Conservation (phyloP, 2,329 filamentous ascomycete species). For the Harringtonia lauricola region DNA sequence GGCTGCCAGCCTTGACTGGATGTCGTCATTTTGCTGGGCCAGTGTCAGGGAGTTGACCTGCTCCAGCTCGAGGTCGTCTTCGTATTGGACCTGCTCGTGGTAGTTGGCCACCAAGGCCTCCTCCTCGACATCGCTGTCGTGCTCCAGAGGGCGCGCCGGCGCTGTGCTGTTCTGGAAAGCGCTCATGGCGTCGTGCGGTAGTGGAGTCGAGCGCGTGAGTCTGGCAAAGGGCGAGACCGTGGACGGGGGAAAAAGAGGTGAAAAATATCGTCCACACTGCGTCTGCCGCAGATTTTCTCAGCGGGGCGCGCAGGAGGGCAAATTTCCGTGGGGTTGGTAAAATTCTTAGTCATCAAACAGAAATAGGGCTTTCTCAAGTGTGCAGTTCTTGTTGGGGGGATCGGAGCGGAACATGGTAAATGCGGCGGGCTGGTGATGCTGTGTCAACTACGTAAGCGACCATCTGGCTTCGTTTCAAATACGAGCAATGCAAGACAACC, state of each 20-base stretch:
- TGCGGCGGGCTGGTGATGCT: no score
- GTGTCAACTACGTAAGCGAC: no score
- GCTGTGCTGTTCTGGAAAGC: conserved; percentile 50
- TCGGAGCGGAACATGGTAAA: no score
- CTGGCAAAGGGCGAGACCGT: neutral
- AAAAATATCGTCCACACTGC: neutral
- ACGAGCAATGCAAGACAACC: no score
- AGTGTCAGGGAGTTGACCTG: conserved; percentile 58
- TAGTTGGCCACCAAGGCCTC: conserved; percentile 94
- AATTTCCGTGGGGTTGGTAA: conserved; percentile 6
- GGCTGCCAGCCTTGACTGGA: conserved; percentile 82
- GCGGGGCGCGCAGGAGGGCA: neutral
- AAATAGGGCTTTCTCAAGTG: conserved; percentile 2
- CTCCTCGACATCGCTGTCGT: conserved; percentile 92
- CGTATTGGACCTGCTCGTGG: conserved; percentile 90
- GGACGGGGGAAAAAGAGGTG: neutral
- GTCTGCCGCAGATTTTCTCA: neutral
- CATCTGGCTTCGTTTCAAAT: no score
- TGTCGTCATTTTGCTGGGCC: conserved; percentile 72
- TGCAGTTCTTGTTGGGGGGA: no score
- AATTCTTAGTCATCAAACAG: conserved; percentile 4
- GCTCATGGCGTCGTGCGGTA: conserved; percentile 33
- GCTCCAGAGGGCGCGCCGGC: conserved; percentile 50
- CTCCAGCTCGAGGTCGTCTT: conserved; percentile 73
- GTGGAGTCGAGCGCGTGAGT: neutral